A percentile compares a stretch with the other conserved stretches of the same genome.
These are phyloP conservation scores for Monosporascus ibericus DNA, from an alignment of 2,329 filamentous ascomycete genomes.

Conservation along the genomic window DNA sequence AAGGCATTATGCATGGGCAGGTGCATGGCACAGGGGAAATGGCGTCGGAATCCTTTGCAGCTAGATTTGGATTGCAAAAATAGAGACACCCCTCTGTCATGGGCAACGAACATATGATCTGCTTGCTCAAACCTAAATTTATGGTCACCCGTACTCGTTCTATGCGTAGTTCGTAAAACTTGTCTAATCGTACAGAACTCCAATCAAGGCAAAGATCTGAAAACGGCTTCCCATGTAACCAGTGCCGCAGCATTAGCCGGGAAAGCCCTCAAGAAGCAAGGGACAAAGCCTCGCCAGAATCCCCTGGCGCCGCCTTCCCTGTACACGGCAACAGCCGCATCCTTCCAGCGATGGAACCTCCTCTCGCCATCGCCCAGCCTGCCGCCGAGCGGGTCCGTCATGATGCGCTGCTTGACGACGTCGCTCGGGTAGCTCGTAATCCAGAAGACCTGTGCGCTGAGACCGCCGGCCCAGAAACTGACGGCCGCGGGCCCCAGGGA, in stretches of 20 bases:
- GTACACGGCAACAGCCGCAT: conserved; percentile 73
- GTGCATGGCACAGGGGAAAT: not conserved
- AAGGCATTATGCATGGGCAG: not conserved
- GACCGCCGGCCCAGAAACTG: conserved; percentile 95
- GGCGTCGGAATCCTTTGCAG: not conserved
- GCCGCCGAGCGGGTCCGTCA: conserved; percentile 86
- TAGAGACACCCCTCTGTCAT: not conserved
- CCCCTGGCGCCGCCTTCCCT: conserved; percentile 69
- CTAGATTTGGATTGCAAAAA: not conserved
- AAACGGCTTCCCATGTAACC: conserved; percentile 87
- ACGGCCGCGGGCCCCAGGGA: conserved; percentile 68
- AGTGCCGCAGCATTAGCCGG: conserved; percentile 93
- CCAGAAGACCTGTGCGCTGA: conserved; percentile 95
- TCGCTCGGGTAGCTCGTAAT: conserved; percentile 85
- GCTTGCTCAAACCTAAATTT: not conserved
- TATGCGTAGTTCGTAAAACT: not conserved
- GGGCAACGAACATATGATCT: not conserved
- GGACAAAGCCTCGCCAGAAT: conserved; percentile 90
- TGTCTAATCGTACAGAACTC: conserved; percentile 1
- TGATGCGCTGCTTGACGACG: conserved; percentile 92
- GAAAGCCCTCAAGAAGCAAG: conserved; percentile 89
- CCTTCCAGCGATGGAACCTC: conserved; percentile 68
- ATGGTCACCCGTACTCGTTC: not conserved
- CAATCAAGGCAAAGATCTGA: conserved; percentile 54
- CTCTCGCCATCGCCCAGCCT: conserved; percentile 59